Percentiles rank a stretch among this genome's conserved stretches.
These are phyloP conservation scores for Fragaria ananassa DNA, from an alignment of 306 rosid species.

Conservation along the genomic window DNA sequence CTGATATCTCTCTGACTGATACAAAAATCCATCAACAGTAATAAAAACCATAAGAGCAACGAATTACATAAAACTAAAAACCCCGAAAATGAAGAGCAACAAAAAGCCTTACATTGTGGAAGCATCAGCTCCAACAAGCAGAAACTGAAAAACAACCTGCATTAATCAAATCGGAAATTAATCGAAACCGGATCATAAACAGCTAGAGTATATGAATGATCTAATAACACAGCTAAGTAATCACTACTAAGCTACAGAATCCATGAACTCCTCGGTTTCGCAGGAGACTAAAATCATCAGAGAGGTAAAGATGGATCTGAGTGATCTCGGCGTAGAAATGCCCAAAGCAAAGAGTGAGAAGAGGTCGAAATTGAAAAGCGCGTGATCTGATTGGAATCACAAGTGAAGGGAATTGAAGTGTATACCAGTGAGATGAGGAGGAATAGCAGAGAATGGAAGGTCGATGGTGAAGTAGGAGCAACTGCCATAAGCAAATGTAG, in stretches of 20 bases:
- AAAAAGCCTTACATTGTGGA: conserved; percentile 42
- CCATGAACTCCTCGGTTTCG: no score
- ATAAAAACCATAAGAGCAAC: conserved; percentile 6
- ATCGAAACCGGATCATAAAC: neutral
- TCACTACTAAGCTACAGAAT: neutral
- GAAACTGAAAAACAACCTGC: conserved; percentile 49
- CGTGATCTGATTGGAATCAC: neutral
- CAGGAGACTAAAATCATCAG: neutral
- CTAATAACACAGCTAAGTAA: neutral
- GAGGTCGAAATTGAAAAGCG: neutral
- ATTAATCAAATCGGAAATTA: conserved; percentile 2
- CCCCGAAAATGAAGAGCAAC: conserved; percentile 1
- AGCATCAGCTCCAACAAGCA: conserved; percentile 26
- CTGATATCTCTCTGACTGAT: conserved; percentile 27
- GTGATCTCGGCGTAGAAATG: conserved; percentile 28
- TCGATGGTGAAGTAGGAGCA: conserved; percentile 11
- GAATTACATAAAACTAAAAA: neutral
- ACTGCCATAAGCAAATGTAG: conserved; percentile 21
- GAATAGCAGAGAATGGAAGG: conserved; percentile 24
- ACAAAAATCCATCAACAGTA: neutral
- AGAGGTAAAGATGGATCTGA: conserved; percentile 21
- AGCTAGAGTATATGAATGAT: neutral
- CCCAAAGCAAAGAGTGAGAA: neutral
- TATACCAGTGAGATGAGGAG: conserved; percentile 40
- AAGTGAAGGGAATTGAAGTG: neutral